Evolutionary conservation across 345 rosid species (phyloP), one percentile per base, ranked within the genome.

Genomic region (Populus davidiana): DNA sequence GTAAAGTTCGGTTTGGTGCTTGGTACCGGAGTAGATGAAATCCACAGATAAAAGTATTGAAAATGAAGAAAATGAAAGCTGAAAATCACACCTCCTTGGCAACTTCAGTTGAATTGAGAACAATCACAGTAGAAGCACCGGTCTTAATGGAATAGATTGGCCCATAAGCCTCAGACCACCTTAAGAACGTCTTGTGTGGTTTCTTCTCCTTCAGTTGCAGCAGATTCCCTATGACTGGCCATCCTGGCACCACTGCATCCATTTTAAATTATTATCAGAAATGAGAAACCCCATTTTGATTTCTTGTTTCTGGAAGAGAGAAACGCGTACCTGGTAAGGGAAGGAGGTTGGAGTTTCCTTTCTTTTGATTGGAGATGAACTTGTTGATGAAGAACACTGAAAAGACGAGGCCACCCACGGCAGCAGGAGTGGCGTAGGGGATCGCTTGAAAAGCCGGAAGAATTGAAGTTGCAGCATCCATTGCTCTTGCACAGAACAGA

Each of bases 131-230:
- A 6, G 89, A 82, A 83, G 93, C 90, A 5, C 98, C 97, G 63
- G 92, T 87, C 83, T 67, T 86, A 72, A 93, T 91, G 5, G 97
- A 93, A 81, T 91, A 93, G 33, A 95, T 87, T 0, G 97, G 93
- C 9, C 98, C 98, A 80, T 93, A 84, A 50, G 71, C 74, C 87
- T 92, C 96, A 35, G 96, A 92, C 99, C 98, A 96, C 56, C 66
- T 90, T 1, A 87, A 49, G 72, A 96, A 96, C 23, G 93, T 93
- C 85, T 82, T 87, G 82, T 96, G 86, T 9, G 98, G 98, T 79
- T 93, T 93, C 88, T 96, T 96, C 92, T 95, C 99, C 77, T 82
- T 91, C 83, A 92, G 78, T 41, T 93, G 94, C 80, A 90, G 85
- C 90, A 96, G 80, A 77, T 93, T 96, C 84, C 99, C 99, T 14